These are phyloP conservation scores for Thozetella sp. DNA, from an alignment of 495 filamentous ascomycete species.

Conservation along the genomic window DNA sequence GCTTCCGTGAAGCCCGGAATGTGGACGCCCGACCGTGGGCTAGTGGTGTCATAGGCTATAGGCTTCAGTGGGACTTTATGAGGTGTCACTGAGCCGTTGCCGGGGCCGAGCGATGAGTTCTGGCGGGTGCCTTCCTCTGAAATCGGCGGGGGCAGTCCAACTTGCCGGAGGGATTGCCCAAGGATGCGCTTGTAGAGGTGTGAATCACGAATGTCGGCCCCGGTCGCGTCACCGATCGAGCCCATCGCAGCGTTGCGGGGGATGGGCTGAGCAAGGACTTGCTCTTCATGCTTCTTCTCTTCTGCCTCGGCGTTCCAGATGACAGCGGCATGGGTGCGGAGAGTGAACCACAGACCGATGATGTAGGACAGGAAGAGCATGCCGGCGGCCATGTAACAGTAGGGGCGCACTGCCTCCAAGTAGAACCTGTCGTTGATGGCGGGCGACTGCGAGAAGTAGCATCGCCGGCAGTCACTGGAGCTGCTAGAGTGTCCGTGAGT, in stretches of 20 bases:
- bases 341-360: slow-evolving; percentile 94
- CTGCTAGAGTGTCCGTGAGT: slow-evolving; percentile 40
- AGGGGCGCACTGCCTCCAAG: slow-evolving; percentile 85
- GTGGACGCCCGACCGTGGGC: slow-evolving; percentile 41
- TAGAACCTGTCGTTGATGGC: slow-evolving; percentile 87
- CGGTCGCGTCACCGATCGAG: slow-evolving; percentile 38
- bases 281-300: slow-evolving; percentile 70
- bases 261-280: slow-evolving; percentile 32
- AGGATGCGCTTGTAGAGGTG: slow-evolving; percentile 92
- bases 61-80: slow-evolving; percentile 76
- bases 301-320: slow-evolving; percentile 93
- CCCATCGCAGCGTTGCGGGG: slow-evolving; percentile 42
- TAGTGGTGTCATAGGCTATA: slow-evolving; percentile 36
- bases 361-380: slow-evolving; percentile 91
- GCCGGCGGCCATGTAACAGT: slow-evolving; percentile 83
- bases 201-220: slow-evolving; percentile 72
- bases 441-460: slow-evolving; percentile 91
- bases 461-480: slow-evolving; percentile 77
- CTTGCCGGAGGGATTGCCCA: slow-evolving; percentile 82
- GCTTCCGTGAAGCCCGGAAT: slow-evolving; percentile 74
- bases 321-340: slow-evolving; percentile 92
- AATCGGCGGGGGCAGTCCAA: slow-evolving; percentile 61
- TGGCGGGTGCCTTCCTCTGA: slow-evolving; percentile 44
- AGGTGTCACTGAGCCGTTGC: slow-evolving; percentile 46
- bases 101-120: slow-evolving; percentile 28